Conservation (phyloP, 176 grass and related monocot species). For the Poa annua region DNA sequence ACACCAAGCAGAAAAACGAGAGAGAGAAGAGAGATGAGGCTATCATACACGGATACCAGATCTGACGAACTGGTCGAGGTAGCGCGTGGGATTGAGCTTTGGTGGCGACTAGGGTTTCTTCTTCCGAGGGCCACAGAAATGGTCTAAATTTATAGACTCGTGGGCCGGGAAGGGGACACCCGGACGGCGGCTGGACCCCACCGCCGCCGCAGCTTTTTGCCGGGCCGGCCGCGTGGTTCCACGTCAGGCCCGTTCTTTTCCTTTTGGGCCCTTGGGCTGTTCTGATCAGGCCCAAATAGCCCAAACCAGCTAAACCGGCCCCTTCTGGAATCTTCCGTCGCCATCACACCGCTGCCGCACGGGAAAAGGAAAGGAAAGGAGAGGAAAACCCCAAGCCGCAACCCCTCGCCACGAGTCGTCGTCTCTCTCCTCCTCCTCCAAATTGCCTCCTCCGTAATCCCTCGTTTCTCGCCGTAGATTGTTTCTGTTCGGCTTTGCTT, state of each 20-base stretch:
- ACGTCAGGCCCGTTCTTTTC: neutral
- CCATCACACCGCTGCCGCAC: conserved; percentile 42
- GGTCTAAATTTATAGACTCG: conserved; percentile 28
- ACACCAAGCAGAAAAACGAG: neutral
- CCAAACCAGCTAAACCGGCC: neutral
- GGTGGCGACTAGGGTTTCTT: conserved; percentile 58
- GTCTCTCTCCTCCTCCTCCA: neutral
- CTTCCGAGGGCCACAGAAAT: neutral
- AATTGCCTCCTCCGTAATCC: neutral
- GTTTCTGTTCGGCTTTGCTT: neutral
- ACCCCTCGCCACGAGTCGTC: conserved; percentile 13
- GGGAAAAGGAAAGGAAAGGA: conserved; percentile 17
- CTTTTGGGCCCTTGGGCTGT: neutral
- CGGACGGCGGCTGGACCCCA: conserved; percentile 44
- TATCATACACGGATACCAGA: neutral
- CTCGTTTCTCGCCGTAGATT: neutral
- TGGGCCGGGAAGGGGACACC: neutral
- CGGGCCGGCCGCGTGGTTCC: neutral
- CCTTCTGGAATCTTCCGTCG: conserved; percentile 64
- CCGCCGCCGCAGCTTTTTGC: conserved; percentile 31
- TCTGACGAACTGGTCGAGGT: conserved; percentile 11
- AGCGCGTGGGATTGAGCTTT: neutral
- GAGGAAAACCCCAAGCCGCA: conserved; percentile 40
- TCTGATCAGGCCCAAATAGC: neutral
- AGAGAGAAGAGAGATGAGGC: neutral